Evolutionary conservation across 1,284 basidiomycete genomes (phyloP), one percentile per base, ranked within the genome.

Genomic region (Moesziomyces sp.): DNA sequence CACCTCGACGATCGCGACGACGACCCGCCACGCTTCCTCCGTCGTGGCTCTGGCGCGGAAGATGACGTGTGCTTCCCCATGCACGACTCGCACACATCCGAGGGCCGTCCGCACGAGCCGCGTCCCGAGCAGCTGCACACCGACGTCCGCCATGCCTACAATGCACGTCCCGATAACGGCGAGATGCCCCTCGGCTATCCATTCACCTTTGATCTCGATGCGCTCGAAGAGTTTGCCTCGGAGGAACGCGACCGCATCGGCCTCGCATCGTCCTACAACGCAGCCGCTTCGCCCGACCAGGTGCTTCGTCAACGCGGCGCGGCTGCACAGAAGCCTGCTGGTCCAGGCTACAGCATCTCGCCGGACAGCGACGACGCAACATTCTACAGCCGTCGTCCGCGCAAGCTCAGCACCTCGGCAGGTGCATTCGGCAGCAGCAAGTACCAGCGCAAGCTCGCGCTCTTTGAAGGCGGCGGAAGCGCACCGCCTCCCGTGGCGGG

Each of bases 391-490:
- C 74, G 82, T 23, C 71, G 81, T 30, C 81, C 81, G 5, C 76
- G 80, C 46, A 74, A 69, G 47, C 58, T 74, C 26, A 73, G 73
- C 52, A 56, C 60, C 3, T 58, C 73, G 23, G 72, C 66, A 18
- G 70, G 64, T 7, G 57, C 67, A 13, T 76, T 73, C 28, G 73
- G 75, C 24, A 77, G 78, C 55, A 76, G 78, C 67, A 75, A 80
- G 50, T 85, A 85, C 63, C 91, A 91, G 56, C 91, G 90, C 30
- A 98, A 97, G 85, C 89, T 98, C 79, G 95, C 94, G 0, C 86
- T 97, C 1, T 98, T 99, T 81, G 96, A 98, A 83, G 89, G 89
- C 30, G 86, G 86, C 46, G 87, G 86, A 14, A 74, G 77, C 35
- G 63, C 76, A 6, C 78, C 78, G 3, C 78, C 78, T 9, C 78